These are phyloP conservation scores for Penicillium nordicum DNA, from an alignment of 2,329 filamentous ascomycete genomes.

Conservation along the genomic window DNA sequence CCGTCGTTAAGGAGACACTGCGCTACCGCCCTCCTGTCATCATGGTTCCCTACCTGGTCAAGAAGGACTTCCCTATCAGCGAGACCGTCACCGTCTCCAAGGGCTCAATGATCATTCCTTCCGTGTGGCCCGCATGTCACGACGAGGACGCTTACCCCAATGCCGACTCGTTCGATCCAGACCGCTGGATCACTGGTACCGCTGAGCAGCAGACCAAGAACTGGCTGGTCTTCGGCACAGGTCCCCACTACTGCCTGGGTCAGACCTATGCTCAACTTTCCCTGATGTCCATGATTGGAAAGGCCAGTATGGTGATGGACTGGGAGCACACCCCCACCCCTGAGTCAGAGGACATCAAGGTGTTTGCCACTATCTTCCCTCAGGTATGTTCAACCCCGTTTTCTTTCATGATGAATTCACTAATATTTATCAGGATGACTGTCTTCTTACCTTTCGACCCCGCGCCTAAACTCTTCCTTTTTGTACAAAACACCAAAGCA, in stretches of 20 bases:
- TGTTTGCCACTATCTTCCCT: conserved; percentile 97
- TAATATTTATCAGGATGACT: conserved; percentile 65
- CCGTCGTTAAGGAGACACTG: conserved; percentile 84
- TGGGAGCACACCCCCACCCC: conserved; percentile 88
- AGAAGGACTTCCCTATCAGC: conserved; percentile 92
- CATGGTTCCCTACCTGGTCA: conserved; percentile 93
- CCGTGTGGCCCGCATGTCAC: conserved; percentile 83
- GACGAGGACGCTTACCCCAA: conserved; percentile 90
- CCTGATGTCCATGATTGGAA: conserved; percentile 83
- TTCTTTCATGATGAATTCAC: conserved; percentile 12
- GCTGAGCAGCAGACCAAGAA: conserved; percentile 93
- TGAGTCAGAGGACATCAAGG: conserved; percentile 88
- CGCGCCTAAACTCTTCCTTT: conserved; percentile 32
- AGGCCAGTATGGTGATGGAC: conserved; percentile 79
- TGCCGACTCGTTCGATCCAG: conserved; percentile 83
- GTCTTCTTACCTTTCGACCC: conserved; percentile 67
- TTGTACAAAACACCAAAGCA: conserved; percentile 15
- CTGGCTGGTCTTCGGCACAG: conserved; percentile 92
- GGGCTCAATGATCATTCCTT: conserved; percentile 91
- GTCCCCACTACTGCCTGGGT: conserved; percentile 93
- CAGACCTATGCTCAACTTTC: conserved; percentile 89
- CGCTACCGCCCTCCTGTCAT: conserved; percentile 94
- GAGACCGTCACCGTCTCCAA: conserved; percentile 88
- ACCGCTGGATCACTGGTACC: conserved; percentile 85
- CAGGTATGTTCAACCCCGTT: conserved; percentile 56